Conservation (phyloP, 352 stramenopile species). For the Globisporangium canariense region DNA sequence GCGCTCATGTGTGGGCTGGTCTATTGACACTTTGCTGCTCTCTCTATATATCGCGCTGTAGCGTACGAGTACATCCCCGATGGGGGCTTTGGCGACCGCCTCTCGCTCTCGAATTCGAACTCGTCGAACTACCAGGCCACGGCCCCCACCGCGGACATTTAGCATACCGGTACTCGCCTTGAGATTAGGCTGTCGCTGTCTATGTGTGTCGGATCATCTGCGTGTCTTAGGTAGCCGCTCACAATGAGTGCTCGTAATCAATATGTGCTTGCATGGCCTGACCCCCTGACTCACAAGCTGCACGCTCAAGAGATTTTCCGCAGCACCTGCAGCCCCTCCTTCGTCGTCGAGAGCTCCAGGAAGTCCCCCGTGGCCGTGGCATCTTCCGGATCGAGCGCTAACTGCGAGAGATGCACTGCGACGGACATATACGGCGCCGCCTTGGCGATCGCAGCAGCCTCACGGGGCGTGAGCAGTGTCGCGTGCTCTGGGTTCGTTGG, state of each 20-base stretch:
- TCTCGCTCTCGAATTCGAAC: slow-evolving; percentile 35
- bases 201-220: background rate
- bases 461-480: slow-evolving; percentile 47
- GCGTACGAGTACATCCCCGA: slow-evolving; percentile 86
- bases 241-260: background rate
- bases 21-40: background rate
- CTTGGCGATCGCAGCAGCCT: slow-evolving; percentile 36
- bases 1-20: background rate
- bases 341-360: slow-evolving; percentile 35
- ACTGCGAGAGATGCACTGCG: slow-evolving; percentile 36
- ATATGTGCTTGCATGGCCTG: background rate
- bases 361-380: slow-evolving; percentile 35
- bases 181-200: background rate
- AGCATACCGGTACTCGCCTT: background rate
- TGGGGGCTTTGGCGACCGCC: slow-evolving; percentile 38
- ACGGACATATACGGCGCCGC: slow-evolving; percentile 52
- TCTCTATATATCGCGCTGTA: slow-evolving; percentile 15
- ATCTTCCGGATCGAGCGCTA: slow-evolving; percentile 35
- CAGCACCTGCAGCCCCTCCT: slow-evolving; percentile 51
- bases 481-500: slow-evolving; percentile 19
- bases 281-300: background rate
- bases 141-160: slow-evolving; percentile 64
- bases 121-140: slow-evolving; percentile 57
- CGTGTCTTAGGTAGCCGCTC: background rate
- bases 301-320: slow-evolving; percentile 40